Base-by-base conservation (phyloP, 345 rosid genomes). In the Moringa oleifera region DNA sequence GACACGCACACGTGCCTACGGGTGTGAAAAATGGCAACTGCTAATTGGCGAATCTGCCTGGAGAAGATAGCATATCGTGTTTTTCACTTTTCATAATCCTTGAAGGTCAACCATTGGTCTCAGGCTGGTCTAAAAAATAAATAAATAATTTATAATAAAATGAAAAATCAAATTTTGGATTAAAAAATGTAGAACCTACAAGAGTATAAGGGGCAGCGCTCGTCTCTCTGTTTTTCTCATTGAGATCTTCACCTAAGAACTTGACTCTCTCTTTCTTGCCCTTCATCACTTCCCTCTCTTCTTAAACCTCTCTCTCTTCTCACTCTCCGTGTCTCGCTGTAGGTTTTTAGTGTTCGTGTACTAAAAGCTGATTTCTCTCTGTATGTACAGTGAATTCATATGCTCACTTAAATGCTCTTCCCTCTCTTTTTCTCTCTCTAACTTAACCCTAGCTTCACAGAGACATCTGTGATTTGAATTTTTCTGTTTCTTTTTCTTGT, bases 51-150 rank as follows among this genome's bases (percentile, higher is more conserved):
- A 41, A 4, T 41, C 37, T 33, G 11, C 37, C 6, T 33, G 37
- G 5, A 11, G 16, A 1, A 15, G 47, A 41, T 64, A 23, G 18
- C 36, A 56, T 66, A 33, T 52, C 47, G 57, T 54, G n/a, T n/a
- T n/a, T 63, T 36, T 49, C 23, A 36, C 54, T 59, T 25, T 63
- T 62, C 53, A 58, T n/a, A n/a, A n/a, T n/a, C n/a, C n/a, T n/a
- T n/a, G n/a, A 24, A 62, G 62, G 70, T 67, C 80, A 75, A 70
- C 74, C 37, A 1, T 63, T 49, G 61, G 75, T 79, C 58, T 61
- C 63, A 51, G 51, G 53, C 45, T 37, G 1, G 41, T 49, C 63
- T 62, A 21, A 47, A 61, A 33, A 36, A 15, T 12, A n/a, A n/a
- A n/a, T n/a, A n/a, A n/a, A n/a, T n/a, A n/a, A n/a, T n/a, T n/a